These are phyloP conservation scores for Desmodesmus armatus DNA, from an alignment of 139 green algal genomes.

Conservation along the genomic window DNA sequence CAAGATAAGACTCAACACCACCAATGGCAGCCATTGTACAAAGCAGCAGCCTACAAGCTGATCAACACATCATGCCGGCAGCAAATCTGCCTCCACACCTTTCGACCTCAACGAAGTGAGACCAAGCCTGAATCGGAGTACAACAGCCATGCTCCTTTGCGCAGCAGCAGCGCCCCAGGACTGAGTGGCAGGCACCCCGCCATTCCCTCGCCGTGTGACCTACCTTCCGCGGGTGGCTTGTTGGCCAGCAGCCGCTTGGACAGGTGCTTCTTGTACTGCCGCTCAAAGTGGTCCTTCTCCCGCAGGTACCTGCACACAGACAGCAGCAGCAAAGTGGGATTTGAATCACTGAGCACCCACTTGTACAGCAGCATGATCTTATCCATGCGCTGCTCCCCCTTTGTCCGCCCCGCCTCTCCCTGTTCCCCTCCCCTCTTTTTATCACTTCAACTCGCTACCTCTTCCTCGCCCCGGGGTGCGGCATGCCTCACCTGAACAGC, in stretches of 20 bases:
- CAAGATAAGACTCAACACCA: background rate
- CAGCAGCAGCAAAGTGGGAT: background rate
- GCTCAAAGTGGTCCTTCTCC: constrained; percentile 99
- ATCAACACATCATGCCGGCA: too few species aligned
- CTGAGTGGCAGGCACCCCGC: too few species aligned
- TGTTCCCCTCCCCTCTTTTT: too few species aligned
- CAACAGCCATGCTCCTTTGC: too few species aligned
- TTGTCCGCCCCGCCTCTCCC: too few species aligned
- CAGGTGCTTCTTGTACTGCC: constrained; percentile 99
- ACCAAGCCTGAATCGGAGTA: too few species aligned
- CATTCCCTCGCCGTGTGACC: too few species aligned
- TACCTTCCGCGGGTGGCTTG: constrained; percentile 62
- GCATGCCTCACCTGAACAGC: constrained; percentile 85
- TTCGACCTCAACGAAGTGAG: too few species aligned
- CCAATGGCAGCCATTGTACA: background rate
- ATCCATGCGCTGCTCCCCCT: constrained; percentile 93
- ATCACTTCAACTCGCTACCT: too few species aligned
- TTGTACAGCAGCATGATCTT: constrained; percentile 94
- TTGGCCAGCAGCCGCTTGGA: constrained; percentile 93
- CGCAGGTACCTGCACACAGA: constrained; percentile 75
- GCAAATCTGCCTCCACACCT: too few species aligned
- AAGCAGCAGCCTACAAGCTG: background rate
- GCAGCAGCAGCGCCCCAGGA: background rate
- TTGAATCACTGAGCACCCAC: too few species aligned
- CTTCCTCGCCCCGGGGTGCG: too few species aligned